Base-by-base conservation (phyloP, 75 land plant species). In the Pinus tabuliformis region DNA sequence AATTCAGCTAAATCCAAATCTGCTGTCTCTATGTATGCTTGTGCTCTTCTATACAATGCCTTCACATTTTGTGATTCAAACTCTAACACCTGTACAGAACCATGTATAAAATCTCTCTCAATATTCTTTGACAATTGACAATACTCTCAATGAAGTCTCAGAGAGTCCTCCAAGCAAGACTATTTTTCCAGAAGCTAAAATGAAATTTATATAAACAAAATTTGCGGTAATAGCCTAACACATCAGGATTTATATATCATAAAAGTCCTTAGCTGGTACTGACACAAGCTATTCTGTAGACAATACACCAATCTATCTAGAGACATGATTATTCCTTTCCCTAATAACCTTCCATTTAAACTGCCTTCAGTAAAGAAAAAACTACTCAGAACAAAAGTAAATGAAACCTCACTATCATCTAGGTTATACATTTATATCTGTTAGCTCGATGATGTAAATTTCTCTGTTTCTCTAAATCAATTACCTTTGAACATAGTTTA, bases 401-500 rank as follows among this genome's bases (percentile, higher is more conserved):
- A 37, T 66, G 39, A 66, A 76, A 4, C 64, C 28, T 12, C 30
- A 68, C 24, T 3, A 18, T 18, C 3, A n/a, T 42, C 2, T 15
- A 37, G 21, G 42, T 68, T 42, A 68, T 18, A 68, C n/a, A 20
- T 9, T 45, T 6, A 6, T 45, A 45, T 45, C 1, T 45, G 42
- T 42, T 11, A 39, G 52, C 49, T 68, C 52, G 11, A 68, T 16
- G 42, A 9, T 20, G 21, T 39, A 42, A 18, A 68, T 37, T 39
- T 42, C 52, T 45, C 7, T 33, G 20, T 7, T 21, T 42, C 5
- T 14, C n/a, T 60, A 5, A 15, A 18, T 28, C 28, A 66, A 9
- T 75, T 68, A 86, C 93, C 91, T 89, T 84, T 24, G 93, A 75
- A 73, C 86, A 86, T 26, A 82, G 59, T 30, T 81, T 79, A 18